These are phyloP conservation scores for Mortierella sp. DNA, from an alignment of 371 early-diverging fungal species.

Conservation along the genomic window DNA sequence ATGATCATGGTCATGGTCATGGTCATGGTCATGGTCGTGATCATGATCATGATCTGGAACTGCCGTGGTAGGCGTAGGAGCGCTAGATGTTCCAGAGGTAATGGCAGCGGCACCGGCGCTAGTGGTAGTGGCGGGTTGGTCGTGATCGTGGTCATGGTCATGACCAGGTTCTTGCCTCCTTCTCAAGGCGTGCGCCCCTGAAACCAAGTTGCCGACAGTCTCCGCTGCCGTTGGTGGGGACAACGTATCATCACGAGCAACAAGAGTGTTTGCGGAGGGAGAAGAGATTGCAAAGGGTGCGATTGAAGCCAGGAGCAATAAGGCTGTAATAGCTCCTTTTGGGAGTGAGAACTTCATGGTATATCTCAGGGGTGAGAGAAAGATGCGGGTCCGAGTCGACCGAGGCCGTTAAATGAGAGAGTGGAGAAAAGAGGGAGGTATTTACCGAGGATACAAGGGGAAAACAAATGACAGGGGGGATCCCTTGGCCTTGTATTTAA, in stretches of 20 bases:
- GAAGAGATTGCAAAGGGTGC: conserved; percentile 1
- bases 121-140: conserved; percentile 22
- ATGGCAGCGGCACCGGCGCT: neutral
- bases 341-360: conserved; percentile 5
- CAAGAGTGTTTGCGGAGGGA: neutral
- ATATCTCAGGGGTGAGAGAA: neutral
- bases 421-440: neutral
- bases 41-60: conserved; percentile 41
- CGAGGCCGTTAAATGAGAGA: too few relatives aligned
- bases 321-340: neutral
- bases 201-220: neutral
- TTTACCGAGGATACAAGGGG: neutral
- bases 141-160: conserved; percentile 38
- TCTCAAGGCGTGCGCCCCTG: neutral
- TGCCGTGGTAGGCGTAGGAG: conserved; percentile 15
- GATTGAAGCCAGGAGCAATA: conserved; percentile 1
- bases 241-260: neutral
- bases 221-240: neutral
- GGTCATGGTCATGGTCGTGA: conserved; percentile 30
- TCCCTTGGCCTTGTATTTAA: neutral
- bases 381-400: neutral
- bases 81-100: neutral
- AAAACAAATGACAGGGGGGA: neutral
- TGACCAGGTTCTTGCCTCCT: conserved; percentile 15
- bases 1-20: conserved; percentile 37